Evolutionary conservation across 163 green algal species (phyloP), one percentile per base, ranked within the genome.

Genomic region (Picocystis sp.): DNA sequence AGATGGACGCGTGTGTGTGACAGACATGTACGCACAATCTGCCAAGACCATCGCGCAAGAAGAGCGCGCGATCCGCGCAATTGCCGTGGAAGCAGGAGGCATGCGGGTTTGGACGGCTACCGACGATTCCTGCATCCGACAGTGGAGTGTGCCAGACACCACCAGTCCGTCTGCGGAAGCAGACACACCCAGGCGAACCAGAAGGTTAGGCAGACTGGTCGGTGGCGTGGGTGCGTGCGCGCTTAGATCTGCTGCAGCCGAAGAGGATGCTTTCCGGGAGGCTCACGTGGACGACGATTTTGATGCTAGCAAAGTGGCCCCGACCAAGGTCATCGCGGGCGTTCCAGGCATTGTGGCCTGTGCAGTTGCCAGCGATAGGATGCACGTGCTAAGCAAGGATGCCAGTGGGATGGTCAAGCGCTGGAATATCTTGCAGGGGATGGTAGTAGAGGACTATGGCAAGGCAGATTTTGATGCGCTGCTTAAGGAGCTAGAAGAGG

Each of bases 351-450:
- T 87, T 45, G 52, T 70, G 23, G 48, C 56, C 13, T 69, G 69
- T 3, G 52, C 55, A 3, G 57, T 81, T 43, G 67, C 88, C 25
- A 70, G 59, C 11, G 73, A 92, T 66, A 56, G 74, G 33, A 70
- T 70, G 15, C 76, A 83, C 44, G 57, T 95, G 9, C 66, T 94
- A 33, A 82, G 79, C 0, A 69, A 75, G 52, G 79, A 93, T 53
- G 45, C 56, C 1, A 35, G 64, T 0, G 81, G 80, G 13, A 23
- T 53, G 1, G 71, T 90, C 21, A 58, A 60, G 29, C 55, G 87
- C 35, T 94, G 82, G 76, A 78, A 92, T 52, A 56, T 90, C 22
- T 72, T 82, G 10, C 45, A 13, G 0, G 81, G 78, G 11, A 13
- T 15, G 1, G 58, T 70, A 15, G 61, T 75, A 23, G 19, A 62